Base-by-base conservation (phyloP, 2,329 filamentous ascomycete species). In the Curvularia spicifera region DNA sequence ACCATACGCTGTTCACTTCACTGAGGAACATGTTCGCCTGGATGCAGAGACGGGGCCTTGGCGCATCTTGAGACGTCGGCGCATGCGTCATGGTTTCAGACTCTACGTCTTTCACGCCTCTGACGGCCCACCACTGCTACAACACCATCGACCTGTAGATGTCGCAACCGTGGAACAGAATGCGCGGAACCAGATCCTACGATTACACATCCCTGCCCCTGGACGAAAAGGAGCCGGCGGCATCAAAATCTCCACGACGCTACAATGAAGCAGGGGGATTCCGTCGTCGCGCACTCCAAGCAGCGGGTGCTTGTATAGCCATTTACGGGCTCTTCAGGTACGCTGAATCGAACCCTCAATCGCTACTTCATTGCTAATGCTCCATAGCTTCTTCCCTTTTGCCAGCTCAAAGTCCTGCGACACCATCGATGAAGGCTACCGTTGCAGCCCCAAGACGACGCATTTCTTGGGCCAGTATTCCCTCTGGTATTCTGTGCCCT, bases 381-480 rank as follows among this genome's bases (percentile, higher is more conserved):
- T 39, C 15, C 39, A 40, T 51, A 75, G 72, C 46, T 55, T 66
- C 12, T 40, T 67, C 13, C 49, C 53, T n/a, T 29, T 56, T 20
- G 57, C 59, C 1, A 44, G 61, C 8, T 63, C 66, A 53, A 67
- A 66, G 45, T 67, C 73, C 12, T 89, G 86, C 76, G 84, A 86
- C 70, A 82, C 80, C 5, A 76, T 84, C 35, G 71, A 82, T 42
- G 63, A 79, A 37, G 88, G 88, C 57, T 90, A 87, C 74, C 83
- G 85, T 62, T 93, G 90, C 76, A 81, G 82, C 47, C 76, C 84
- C 4, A 74, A 83, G 31, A 83, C 89, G 44, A 86, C 87, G 1
- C 89, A 87, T 65, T 84, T 82, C 54, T 96, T 92, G 91, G 93
- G 93, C 55, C 92, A 94, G 74, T 97, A 97, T 76, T 90, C 91